Conservation (phyloP, 176 grass and related monocot species). For the Bonia amplexicaulis region DNA sequence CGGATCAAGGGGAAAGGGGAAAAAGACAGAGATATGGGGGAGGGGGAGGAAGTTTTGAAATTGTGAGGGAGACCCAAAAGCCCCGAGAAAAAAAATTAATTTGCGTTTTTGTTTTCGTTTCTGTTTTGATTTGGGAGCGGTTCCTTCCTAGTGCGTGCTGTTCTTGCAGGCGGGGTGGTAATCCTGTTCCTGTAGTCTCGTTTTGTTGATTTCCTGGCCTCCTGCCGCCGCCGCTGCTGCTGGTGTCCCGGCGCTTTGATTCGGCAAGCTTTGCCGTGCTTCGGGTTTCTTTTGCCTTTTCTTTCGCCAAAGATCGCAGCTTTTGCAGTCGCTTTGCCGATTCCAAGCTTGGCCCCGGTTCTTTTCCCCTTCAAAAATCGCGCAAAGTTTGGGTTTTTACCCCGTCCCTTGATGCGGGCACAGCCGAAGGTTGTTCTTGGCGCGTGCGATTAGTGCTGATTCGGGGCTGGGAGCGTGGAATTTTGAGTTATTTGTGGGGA, state of each 20-base stretch:
- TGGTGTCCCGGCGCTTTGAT: slow-evolving; percentile 29
- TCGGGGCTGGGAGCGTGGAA: slow-evolving; percentile 1
- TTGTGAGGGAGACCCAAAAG: slow-evolving; percentile 37
- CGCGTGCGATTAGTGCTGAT: slow-evolving; percentile 24
- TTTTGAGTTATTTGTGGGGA: slow-evolving; percentile 23
- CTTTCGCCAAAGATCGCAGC: slow-evolving; percentile 66
- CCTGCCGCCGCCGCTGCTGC: slow-evolving; percentile 14
- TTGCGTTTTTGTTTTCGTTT: background rate
- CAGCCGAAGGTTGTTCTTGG: slow-evolving; percentile 19
- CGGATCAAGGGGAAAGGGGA: slow-evolving; percentile 27
- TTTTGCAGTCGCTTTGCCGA: slow-evolving; percentile 41
- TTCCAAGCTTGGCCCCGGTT: slow-evolving; percentile 33
- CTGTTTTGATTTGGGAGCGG: slow-evolving; percentile 34
- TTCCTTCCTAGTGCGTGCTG: slow-evolving; percentile 7
- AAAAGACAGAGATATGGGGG: slow-evolving; percentile 26
- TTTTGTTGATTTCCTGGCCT: slow-evolving; percentile 26
- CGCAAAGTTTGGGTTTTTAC: slow-evolving; percentile 8
- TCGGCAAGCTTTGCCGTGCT: slow-evolving; percentile 36
- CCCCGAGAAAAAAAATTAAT: background rate
- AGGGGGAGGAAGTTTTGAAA: slow-evolving; percentile 38
- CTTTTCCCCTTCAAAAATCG: slow-evolving; percentile 37
- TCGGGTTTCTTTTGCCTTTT: slow-evolving; percentile 26
- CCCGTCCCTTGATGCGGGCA: slow-evolving; percentile 3
- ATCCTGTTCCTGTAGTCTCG: slow-evolving; percentile 16
- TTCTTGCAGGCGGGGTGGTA: slow-evolving; percentile 22